Percentiles rank a stretch among this genome's conserved stretches.
Evolutionary conservation across 805 yeast species (phyloP).

Genomic region (Scheffersomyces ergatensis): DNA sequence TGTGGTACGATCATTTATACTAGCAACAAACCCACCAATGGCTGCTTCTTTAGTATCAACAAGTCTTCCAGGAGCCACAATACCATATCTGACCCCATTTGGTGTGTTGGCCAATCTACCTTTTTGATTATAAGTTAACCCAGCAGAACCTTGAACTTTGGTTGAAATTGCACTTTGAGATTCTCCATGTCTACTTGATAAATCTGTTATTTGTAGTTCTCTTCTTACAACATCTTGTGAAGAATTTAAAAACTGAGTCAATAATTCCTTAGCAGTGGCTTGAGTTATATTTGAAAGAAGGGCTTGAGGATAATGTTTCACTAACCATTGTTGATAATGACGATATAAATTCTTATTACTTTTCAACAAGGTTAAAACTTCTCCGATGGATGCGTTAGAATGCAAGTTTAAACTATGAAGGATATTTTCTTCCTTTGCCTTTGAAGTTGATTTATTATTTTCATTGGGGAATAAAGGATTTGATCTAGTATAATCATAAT

Average conservation of each 20-base stretch:
- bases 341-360: constrained; percentile 46
- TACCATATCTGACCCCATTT: constrained; percentile 57
- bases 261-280: constrained; percentile 19
- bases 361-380: constrained; percentile 32
- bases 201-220: constrained; percentile 19
- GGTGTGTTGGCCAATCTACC: constrained; percentile 73
- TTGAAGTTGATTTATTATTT: constrained; percentile 17
- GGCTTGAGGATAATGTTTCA: constrained; percentile 45
- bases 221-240: constrained; percentile 19
- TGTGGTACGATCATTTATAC: constrained; percentile 32
- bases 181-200: constrained; percentile 15
- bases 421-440: constrained; percentile 22
- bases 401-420: constrained; percentile 30
- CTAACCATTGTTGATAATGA: constrained; percentile 55
- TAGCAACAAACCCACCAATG: constrained; percentile 44
- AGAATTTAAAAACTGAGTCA: constrained; percentile 30
- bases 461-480: constrained; percentile 44
- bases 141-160: constrained; percentile 66
- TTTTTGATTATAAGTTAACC: constrained; percentile 64
- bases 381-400: constrained; percentile 20
- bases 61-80: constrained; percentile 68
- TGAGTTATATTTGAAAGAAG: constrained; percentile 19
- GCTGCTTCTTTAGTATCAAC: constrained; percentile 51
- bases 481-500: constrained; percentile 21
- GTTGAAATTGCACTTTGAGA: constrained; percentile 7